phyloP scores from a whole-genome alignment of 139 green algal species.

The Desmodesmus armatus region DNA sequence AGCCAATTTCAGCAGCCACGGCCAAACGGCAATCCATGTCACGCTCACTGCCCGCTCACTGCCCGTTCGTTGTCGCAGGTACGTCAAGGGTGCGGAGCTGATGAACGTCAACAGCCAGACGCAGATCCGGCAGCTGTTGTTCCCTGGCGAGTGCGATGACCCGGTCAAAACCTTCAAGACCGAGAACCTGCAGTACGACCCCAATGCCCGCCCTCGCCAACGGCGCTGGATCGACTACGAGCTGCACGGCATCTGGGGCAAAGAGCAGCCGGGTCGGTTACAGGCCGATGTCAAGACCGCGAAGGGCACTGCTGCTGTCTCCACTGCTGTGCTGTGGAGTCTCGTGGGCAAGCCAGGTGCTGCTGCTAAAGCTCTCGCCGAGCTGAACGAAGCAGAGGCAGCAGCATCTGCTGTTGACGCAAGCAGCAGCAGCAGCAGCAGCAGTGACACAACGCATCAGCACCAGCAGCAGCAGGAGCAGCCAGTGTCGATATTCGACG shows the following conservation, averaged over 20 bases:
- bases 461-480: not conserved
- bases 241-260: constrained; percentile 86
- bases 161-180: constrained; percentile 43
- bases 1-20: no score
- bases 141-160: constrained; percentile 64
- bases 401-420: constrained; percentile 9
- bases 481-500: not conserved
- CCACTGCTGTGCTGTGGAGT: constrained; percentile 64
- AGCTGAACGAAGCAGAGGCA: constrained; percentile 47
- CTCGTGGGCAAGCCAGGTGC: constrained; percentile 87
- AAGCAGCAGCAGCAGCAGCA: not conserved
- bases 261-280: constrained; percentile 55
- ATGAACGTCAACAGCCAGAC: constrained; percentile 83
- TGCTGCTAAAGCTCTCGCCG: constrained; percentile 74
- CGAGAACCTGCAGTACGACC: constrained; percentile 54
- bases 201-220: not conserved
- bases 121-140: constrained; percentile 88
- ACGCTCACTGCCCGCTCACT: not conserved
- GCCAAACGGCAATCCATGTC: constrained; percentile 5
- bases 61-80: constrained; percentile 9
- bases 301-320: constrained; percentile 62
- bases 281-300: constrained; percentile 17
- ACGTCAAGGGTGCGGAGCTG: constrained; percentile 66
- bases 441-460: not conserved
- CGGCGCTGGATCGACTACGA: constrained; percentile 62